Percentiles rank a stretch among this genome's conserved stretches.
Conservation (phyloP, 2,329 filamentous ascomycete genomes). For the Sporothrix phasma region DNA sequence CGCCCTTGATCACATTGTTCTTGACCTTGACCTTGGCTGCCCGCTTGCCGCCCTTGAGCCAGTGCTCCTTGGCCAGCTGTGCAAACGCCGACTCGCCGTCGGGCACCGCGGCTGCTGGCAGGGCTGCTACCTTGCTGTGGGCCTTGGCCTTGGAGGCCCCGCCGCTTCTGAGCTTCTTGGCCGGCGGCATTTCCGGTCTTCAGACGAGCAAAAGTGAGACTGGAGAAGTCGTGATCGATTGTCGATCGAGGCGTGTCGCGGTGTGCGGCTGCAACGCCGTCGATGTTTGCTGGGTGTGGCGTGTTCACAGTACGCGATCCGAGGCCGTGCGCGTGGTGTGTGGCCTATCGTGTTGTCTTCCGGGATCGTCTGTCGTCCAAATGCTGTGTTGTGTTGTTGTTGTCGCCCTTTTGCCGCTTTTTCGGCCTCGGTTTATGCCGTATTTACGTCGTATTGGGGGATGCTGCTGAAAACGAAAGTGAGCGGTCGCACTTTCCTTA, state of each 20-base stretch:
- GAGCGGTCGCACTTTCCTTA: background rate
- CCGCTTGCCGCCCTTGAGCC: slow-evolving; percentile 59
- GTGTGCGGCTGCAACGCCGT: background rate
- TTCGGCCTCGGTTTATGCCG: background rate
- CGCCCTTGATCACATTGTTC: slow-evolving; percentile 74
- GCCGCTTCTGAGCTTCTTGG: slow-evolving; percentile 48
- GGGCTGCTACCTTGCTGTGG: slow-evolving; percentile 33
- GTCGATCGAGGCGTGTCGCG: background rate
- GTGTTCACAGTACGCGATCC: background rate
- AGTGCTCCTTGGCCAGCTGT: slow-evolving; percentile 72
- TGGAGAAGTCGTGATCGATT: background rate
- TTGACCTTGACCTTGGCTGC: slow-evolving; percentile 60
- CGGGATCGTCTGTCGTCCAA: background rate
- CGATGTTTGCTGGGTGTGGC: background rate
- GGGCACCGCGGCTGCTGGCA: slow-evolving; percentile 57
- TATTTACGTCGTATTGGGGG: background rate
- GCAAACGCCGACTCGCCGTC: slow-evolving; percentile 64
- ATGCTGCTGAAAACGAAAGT: background rate
- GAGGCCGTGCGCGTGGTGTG: background rate
- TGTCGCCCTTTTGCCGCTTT: background rate
- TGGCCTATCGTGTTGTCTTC: background rate
- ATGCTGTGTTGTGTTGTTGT: background rate
- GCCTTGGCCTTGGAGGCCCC: slow-evolving; percentile 34
- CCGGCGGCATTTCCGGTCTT: slow-evolving; percentile 40
- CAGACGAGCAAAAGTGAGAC: slow-evolving; percentile 12